Evolutionary conservation across 306 rosid genomes (phyloP), one percentile per base, ranked within the genome.

Genomic region (Medicago lupulina): DNA sequence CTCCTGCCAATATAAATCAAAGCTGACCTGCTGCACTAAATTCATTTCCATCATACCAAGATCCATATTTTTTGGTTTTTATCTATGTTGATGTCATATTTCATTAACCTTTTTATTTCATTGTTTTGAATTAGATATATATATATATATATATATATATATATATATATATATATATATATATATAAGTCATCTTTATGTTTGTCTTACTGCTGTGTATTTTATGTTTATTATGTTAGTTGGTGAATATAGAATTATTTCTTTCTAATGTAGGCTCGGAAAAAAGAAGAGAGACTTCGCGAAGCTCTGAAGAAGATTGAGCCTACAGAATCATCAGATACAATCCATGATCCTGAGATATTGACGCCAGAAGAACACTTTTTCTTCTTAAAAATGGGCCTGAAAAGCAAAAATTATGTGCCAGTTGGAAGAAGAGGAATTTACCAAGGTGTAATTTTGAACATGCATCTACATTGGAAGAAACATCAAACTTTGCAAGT

Each of bases 381-480:
- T 80, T 95, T 81, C 90, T 95, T 95, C 79, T 81, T 95, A 80
- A 95, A 92, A 83, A 95, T 89, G 97, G 99, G 99, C 39, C 83
- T 90, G 66, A 92, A 89, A 85, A 77, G 93, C 85, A 95, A 90
- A 87, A 95, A 90, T 67, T 95, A 92, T 40, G 97, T 92, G 69
- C 99, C 99, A 25, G 88, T 95, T 38, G 99, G 99, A 82, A 87
- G 99, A 71, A 86, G 97, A 18, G 99, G 99, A 69, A 90, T 95
- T 84, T 95, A 92, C 86, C 90, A 88, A 83, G 97, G 99, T 84
- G 99, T 95, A 63, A 88, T 92, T 83, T 86, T 95, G 65, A 95
- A 95, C 82, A 92, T 92, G 99, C 99, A 95, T 84, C 88, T 95
- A 76, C 97, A 95, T 81, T 95, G 99, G 99, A 92, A 95, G 86